Evolutionary conservation across 192 early-diverging fungal species (phyloP), one percentile per base, ranked within the genome.

Genomic region (Podila verticillata): DNA sequence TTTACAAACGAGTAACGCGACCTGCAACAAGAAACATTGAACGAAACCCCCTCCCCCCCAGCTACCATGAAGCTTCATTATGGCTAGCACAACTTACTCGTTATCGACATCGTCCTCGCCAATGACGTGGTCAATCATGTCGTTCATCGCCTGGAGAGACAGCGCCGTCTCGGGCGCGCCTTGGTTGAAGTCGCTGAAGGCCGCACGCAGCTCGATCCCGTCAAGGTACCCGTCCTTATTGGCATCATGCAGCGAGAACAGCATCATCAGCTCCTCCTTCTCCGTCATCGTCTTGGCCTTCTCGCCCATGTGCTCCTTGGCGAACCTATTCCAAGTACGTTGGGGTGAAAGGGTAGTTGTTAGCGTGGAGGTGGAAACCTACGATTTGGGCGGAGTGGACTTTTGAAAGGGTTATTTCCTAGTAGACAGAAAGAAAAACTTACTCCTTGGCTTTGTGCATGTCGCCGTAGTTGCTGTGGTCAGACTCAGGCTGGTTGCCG

Each of bases 191-290:
- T 84, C 87, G 22, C 84, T 82, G 34, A 90, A 90, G 3, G 91
- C 89, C 20, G 72, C 81, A 56, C 91, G 84, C 35, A 95, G 84
- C 70, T 95, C 94, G 65, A 93, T 90, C 2, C 94, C 94, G 79
- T 95, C 94, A 58, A 95, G 75, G 57, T 88, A 81, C 9, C 87
- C 86, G 72, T 94, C 92, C 63, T 89, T 84, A 74, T 95, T 92
- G 30, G 70, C 73, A 72, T 95, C 94, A 70, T 93, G 91, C 57
- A 92, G 49, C 7, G 92, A 82, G 72, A 95, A 95, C 68, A 92
- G 78, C 74, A 90, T 91, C 74, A 86, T 89, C 19, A 92, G 66
- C 62, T 90, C 90, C n/a, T 93, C 89, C 48, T 89, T 85, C 12
- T 87, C 86, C 0, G 77, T 60, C 70, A 87, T 47, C 44, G 83